Evolutionary conservation across 768 basidiomycete genomes (phyloP), one percentile per base, ranked within the genome.

Genomic region (Pilatotrama ljubarskyi): DNA sequence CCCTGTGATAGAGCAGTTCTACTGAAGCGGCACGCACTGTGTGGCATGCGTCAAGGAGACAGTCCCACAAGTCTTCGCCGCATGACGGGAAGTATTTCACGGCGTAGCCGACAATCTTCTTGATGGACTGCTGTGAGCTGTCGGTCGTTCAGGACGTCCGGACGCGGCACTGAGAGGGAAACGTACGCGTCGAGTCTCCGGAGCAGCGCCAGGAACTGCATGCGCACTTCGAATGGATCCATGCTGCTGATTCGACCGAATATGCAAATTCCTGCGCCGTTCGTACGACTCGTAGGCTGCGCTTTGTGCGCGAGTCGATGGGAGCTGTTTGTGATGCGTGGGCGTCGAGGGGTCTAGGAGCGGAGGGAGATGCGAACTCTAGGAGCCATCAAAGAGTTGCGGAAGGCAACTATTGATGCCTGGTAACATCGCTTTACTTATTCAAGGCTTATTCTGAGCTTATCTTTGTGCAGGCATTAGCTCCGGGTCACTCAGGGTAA

Each of bases 21-120:
- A n/a, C 15, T 8, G 6, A 22, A 18, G 1, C 17, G 22, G 46
- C 59, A 41, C 73, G 11, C 58, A 89, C 94, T 82, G 94, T 95
- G 71, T 90, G 86, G 64, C 88, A 93, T 75, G 95, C 92, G 70
- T 96, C 93, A 24, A 94, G 74, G 38, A 96, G 83, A 66, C 93
- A 95, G 66, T 95, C 93, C 95, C 94, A 96, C 11, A 96, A 73
- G 72, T 97, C 93, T 67, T 96, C 93, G 6, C 91, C 93, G 56
- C 93, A 95, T 57, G 82, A 82, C 5, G 87, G 78, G 54, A 89
- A 94, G 68, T 90, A 87, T 71, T 94, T 94, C 55, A 95, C 79
- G 0, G 93, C 91, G 67, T 86, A 95, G 9, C 82, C 80, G 32
- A 95, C 94, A 36, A 91, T 88, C 72, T 89, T 91, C 73, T 92